Conservation (phyloP, 495 filamentous ascomycete genomes). For the Penicillium chermesinum region DNA sequence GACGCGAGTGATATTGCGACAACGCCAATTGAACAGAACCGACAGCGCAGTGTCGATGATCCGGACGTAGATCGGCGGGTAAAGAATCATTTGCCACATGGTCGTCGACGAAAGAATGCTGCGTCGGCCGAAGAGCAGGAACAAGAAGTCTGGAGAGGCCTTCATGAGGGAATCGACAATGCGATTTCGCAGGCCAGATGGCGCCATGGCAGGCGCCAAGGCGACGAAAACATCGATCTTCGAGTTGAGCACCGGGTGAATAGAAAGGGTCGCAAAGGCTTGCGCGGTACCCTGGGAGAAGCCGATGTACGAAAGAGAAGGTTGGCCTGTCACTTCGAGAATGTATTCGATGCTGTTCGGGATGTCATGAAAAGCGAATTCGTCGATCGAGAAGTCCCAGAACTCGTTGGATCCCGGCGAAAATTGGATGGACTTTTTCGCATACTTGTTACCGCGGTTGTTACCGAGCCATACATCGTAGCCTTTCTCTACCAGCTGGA, state of each 20-base stretch:
- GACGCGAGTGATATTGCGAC: conserved; percentile 74
- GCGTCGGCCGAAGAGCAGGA: conserved; percentile 89
- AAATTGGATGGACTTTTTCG: conserved; percentile 76
- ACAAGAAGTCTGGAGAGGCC: conserved; percentile 87
- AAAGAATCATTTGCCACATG: conserved; percentile 95
- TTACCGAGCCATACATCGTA: conserved; percentile 99
- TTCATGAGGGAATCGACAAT: conserved; percentile 91
- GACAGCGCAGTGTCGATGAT: conserved; percentile 76
- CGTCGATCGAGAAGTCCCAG: conserved; percentile 97
- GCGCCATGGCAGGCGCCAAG: conserved; percentile 95
- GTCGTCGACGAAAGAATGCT: conserved; percentile 89
- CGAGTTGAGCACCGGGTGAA: conserved; percentile 87
- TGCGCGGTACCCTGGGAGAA: conserved; percentile 97
- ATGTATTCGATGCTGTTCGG: conserved; percentile 92
- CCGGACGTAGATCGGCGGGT: conserved; percentile 88
- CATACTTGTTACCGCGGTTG: conserved; percentile 97
- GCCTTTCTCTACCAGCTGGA: conserved; percentile 82
- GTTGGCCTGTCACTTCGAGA: conserved; percentile 72
- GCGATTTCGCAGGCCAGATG: conserved; percentile 79
- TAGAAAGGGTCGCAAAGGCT: conserved; percentile 90
- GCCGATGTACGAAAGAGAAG: conserved; percentile 89
- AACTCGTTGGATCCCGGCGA: conserved; percentile 73
- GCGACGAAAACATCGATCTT: conserved; percentile 96
- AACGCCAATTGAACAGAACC: conserved; percentile 86
- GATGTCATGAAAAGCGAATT: conserved; percentile 97